Base-by-base conservation (phyloP, 169 alveolate species). In the Condylostoma magnum region DNA sequence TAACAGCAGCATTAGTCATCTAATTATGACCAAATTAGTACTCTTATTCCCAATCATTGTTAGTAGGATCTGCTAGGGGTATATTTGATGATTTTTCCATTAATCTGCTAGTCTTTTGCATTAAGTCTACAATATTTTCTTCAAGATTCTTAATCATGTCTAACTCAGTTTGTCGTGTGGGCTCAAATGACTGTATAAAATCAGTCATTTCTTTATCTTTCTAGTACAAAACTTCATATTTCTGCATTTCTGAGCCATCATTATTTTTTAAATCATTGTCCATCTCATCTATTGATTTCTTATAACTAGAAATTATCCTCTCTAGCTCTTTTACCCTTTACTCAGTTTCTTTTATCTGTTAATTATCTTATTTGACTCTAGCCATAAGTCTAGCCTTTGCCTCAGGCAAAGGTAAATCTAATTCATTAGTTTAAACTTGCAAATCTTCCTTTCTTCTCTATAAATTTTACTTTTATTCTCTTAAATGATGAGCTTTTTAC, bases 341-440 rank as follows among this genome's bases (percentile, higher is more conserved):
- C 38, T 91, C 96, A 36, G 86, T 47, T 25, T 91, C 79, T 30
- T 79, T 75, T n/a, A 86, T 80, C 54, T 76, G 92, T 15, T 80
- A 55, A 46, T 88, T 87, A 58, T 89, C 94, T 50, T 90, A 90
- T 79, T 86, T 89, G 15, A 90, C 91, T 76, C 92, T 79, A 47
- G 81, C 83, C 54, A 87, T 56, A 25, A 94, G 87, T 77, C 92
- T 73, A 53, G 90, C 96, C 65, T 95, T 83, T 50, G 93, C 95
- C 69, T 94, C 95, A 22, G 95, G 95, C 74, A 94, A 81, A 54
- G 93, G 85, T 43, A 93, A 68, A 46, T 87, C 86, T 25, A 31
- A 34, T 47, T 66, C 76, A 50, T 50, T 50, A 41, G 89, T 85
- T 66, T 90, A 79, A 8, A 90, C 79, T 76, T 92, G 95, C 53